Base-by-base conservation (phyloP, 1,139 yeast genomes). In the Yamadazyma blattariae region DNA sequence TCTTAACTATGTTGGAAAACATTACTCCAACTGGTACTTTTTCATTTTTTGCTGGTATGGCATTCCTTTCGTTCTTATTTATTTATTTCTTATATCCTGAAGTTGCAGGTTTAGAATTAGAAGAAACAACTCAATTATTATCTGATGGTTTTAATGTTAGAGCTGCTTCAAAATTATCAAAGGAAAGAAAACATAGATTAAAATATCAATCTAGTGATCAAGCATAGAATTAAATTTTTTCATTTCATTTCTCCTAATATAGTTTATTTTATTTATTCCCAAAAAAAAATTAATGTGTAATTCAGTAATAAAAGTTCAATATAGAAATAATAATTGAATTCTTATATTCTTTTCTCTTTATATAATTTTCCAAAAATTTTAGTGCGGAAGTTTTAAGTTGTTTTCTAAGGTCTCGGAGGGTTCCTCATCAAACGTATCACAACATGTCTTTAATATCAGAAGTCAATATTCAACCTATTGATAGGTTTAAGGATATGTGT, bases 21-120 rank as follows among this genome's bases (percentile, higher is more conserved):
- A 89, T 90, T 46, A 88, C 97, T 2, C 97, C 97, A 27, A 79
- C 96, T 0, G 97, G 97, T 25, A 90, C 98, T 0, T 92, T 90
- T 62, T 77, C 90, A 7, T 77, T 90, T 47, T 90, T 87, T 57
- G 96, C 96, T 1, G 96, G 79, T 1, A 72, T 90, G 39, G 81
- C 94, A 54, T 66, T 75, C 11, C 48, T 86, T 7, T 78, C 97
- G 1, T 74, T 83, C 56, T 48, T 86, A 6, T 80, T 87, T 54
- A 82, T 86, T 29, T 83, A 67, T 63, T 82, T 88, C 73, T 79
- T 87, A 52, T 85, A 88, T 54, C 98, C 98, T 19, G 98, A 92
- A 63, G 77, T 94, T 31, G 79, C 95, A 4, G 94, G 94, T 30
- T 73, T 92, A 56, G 90, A 87, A 50, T 71, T 92, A 48, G 97